phyloP scores from a whole-genome alignment of 306 rosid species.

The Dryas drummondii region DNA sequence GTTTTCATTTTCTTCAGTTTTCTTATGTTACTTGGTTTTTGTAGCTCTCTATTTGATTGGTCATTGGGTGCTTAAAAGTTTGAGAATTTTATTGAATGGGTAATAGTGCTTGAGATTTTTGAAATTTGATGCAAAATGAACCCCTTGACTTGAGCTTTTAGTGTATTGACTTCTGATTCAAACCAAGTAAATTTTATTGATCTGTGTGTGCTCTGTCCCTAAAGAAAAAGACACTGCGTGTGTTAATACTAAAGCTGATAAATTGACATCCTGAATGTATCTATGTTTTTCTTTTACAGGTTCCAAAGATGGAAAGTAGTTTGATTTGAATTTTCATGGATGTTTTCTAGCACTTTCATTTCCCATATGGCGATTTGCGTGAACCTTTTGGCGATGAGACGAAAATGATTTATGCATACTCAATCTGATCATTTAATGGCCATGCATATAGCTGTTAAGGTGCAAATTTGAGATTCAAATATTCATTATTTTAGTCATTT shows the following conservation, averaged over 20 bases:
- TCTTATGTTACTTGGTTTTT: background rate
- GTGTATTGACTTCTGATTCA: slow-evolving; percentile 4
- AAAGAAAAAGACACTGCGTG: background rate
- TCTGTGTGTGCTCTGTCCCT: background rate
- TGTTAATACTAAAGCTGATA: no score
- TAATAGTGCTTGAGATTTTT: background rate
- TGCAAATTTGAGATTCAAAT: background rate
- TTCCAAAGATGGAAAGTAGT: background rate
- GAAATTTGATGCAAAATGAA: background rate
- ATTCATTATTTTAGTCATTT: slow-evolving; percentile 12
- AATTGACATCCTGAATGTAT: no score
- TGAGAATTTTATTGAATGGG: background rate
- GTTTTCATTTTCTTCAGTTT: background rate
- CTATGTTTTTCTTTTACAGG: background rate
- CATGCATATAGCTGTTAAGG: background rate
- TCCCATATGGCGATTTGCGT: background rate
- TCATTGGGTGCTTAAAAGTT: slow-evolving; percentile 6
- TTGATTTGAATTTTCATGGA: slow-evolving; percentile 4
- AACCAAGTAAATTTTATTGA: background rate
- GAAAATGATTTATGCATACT: background rate
- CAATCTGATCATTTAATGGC: background rate
- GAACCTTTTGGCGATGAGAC: background rate
- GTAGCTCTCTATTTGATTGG: slow-evolving; percentile 10
- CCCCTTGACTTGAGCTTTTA: slow-evolving; percentile 6
- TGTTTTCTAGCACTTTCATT: background rate